Evolutionary conservation across 805 yeast genomes (phyloP), one percentile per base, ranked within the genome.

Genomic region (Zygosaccharomyces bisporus): DNA sequence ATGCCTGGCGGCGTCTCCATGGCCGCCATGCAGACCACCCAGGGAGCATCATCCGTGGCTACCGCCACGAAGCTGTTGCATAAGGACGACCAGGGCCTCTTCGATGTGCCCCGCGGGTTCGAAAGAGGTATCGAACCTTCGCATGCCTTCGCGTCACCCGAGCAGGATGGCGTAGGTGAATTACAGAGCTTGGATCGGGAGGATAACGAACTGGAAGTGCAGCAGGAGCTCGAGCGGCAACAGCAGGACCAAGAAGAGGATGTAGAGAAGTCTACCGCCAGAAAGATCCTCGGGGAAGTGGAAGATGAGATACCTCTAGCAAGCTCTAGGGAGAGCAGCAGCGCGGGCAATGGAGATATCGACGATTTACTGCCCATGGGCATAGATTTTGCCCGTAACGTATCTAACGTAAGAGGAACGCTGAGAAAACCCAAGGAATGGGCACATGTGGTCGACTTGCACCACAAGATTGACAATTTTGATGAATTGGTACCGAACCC

Each of bases 371-470:
- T 79, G 38, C 85, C 85, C 1, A 65, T 71, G 37, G 76, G 75
- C 34, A 60, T 76, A 19, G 67, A 69, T 21, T 74, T 78, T 52
- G 75, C 75, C 6, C 66, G 81, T 44, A 58, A 66, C 3, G 47
- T 57, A 2, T 42, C 56, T 13, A 57, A 50, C 14, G 45, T 56
- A 4, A 50, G 57, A 9, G 48, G 55, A 13, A 34, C 47, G 14
- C 21, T 56, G 14, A 63, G 63, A n/a, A n/a, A n/a, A 36, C 76
- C 77, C 49, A 78, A 74, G 48, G 80, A 81, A 47, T 93, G 98
- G 98, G 99, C 99, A 0, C 99, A 93, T 67, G 80, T 86, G 32
- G 96, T 93, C 8, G 96, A 93, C 55, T 67, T 93, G 39, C 80
- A 86, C 57, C 95, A 88, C 57, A 78, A 76, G 47, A 78, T 93